Evolutionary conservation across 1,139 yeast genomes (phyloP).

Genomic region (Arxiozyma slooffiae): DNA sequence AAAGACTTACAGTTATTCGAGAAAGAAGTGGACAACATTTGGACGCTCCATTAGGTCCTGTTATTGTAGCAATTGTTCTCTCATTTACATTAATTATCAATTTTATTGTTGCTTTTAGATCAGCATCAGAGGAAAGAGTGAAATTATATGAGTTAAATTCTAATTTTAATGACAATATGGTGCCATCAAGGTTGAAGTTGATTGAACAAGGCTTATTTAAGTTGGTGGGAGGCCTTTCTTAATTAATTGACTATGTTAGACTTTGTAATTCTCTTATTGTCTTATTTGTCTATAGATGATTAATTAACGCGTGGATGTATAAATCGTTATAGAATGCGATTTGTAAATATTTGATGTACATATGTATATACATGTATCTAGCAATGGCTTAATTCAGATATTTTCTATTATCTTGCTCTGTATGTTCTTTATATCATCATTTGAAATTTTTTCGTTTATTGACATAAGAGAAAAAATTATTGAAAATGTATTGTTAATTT

Average conservation of each 20-base stretch:
- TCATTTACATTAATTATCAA: constrained; percentile 58
- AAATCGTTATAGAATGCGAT: too few species aligned
- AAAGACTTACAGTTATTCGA: constrained; percentile 62
- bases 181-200: constrained; percentile 13
- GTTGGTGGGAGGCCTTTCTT: constrained; percentile 26
- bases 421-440: constrained; percentile 13
- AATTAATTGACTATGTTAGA: not conserved
- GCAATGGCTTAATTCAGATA: not conserved
- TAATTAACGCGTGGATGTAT: too few species aligned
- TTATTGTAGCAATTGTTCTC: constrained; percentile 64
- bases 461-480: constrained; percentile 9
- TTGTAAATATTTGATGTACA: not conserved
- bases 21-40: constrained; percentile 79
- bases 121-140: constrained; percentile 26
- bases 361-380: not conserved
- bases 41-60: constrained; percentile 84
- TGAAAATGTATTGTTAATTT: constrained; percentile 18
- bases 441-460: constrained; percentile 4
- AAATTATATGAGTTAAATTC: not conserved
- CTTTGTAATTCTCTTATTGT: not conserved
- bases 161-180: not conserved
- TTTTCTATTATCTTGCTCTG: constrained; percentile 20
- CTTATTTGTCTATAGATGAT: too few species aligned
- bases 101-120: constrained; percentile 58
- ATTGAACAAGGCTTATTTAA: constrained; percentile 27